Base-by-base conservation (phyloP, 306 rosid genomes). In the Arachis stenosperma region DNA sequence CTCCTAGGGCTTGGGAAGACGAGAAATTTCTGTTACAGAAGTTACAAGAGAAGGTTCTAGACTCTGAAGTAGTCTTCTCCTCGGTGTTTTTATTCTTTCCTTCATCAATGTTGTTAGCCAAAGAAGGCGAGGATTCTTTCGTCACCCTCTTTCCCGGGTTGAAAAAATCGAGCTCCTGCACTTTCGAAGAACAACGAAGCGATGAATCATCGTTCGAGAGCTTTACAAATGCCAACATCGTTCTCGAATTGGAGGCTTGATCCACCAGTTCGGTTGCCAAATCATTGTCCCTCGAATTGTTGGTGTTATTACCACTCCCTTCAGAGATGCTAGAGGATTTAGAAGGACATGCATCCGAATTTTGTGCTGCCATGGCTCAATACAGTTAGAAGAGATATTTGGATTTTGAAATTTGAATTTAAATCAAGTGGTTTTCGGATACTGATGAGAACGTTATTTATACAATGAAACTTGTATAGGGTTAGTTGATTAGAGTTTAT, bases 1-100 rank as follows among this genome's bases (percentile, higher is more conserved):
- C 96, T 30, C 98, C 98, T 14, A 92, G 47, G 0, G 98, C 98
- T 46, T 92, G 98, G 1, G 96, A 88, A 0, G 98, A 82, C 3
- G 90, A 86, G 77, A 92, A 92, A 40, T 82, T 77, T 44, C 93
- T 85, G 77, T 82, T 87, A 66, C 98, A 92, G 14, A 86, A 92
- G 59, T 69, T 83, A 81, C 98, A 92, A 0, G 87, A 83, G 60
- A 85, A 90, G 47, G 81, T 81, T 79, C 69, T 90, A 22, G 75
- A 9, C 51, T 71, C 63, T 1, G 60, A 46, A 0, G n/a, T 33
- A 33, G 27, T 48, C 2, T 81, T 75, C 5, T 76, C 77, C 6
- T 40, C 56, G 1, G 43, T 3, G 13, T 81, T 65, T 2, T 74
- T 75, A 6, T 77, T 64, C 4, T 64, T 48, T 1, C 13, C 61